Evolutionary conservation across 176 grass and related monocot genomes (phyloP), one percentile per base, ranked within the genome.

Genomic region (Oryza longistaminata): DNA sequence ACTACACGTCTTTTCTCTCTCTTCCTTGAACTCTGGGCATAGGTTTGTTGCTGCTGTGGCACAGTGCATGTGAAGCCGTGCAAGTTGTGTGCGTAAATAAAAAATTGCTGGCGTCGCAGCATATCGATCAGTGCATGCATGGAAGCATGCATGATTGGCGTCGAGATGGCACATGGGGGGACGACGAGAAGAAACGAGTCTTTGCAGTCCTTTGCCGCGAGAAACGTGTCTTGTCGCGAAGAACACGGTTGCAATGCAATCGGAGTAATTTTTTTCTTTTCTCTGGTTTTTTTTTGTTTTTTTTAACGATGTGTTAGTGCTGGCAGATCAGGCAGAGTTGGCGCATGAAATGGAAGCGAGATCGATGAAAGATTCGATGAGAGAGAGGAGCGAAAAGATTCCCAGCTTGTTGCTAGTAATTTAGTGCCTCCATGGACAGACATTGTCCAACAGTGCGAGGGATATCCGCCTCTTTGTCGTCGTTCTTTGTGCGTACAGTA

Each of bases 151-250:
- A 81, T 89, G 68, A 78, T 68, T 85, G 77, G 66, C 74, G 66
- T 52, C 13, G 29, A 35, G 46, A 64, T 29, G 2, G 55, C 76
- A 78, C 79, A 85, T 88, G 82, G 65, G 44, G 33, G 1, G 44
- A 8, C 13, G 49, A 11, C 52, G 48, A 40, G 39, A 39, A 68
- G 68, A 66, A 42, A 27, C 68, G 45, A 65, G 55, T 44, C 69
- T 24, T 53, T 19, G 68, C 40, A 22, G 42, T 66, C 76, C 70
- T 70, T 77, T 77, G n/a, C 85, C 73, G 78, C 78, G 85, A 88
- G 86, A 92, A 91, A 77, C 88, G 83, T 87, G 93, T 85, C 88
- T 42, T 89, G 90, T 89, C 93, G 71, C 83, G 73, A n/a, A 62
- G 58, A 62, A 11, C 49, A 49, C 39, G 7, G 3, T 19, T 62